Conservation (phyloP, 2,329 filamentous ascomycete genomes). For the Penicillium sp. region DNA sequence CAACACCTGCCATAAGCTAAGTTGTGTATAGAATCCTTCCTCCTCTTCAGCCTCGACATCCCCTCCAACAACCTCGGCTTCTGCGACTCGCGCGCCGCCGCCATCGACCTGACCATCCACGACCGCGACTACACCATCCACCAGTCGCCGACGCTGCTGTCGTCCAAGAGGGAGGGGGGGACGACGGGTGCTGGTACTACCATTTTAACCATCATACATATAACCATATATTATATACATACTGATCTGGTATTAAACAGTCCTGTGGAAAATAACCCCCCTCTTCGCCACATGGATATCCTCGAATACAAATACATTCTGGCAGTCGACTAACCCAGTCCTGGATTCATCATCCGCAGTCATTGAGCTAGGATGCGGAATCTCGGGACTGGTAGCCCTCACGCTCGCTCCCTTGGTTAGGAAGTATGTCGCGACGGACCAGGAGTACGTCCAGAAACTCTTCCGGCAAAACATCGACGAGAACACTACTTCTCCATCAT, state of each 20-base stretch:
- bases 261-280: constrained; percentile 89
- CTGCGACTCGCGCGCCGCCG: constrained; percentile 65
- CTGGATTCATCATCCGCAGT: constrained; percentile 56
- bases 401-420: constrained; percentile 58
- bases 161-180: constrained; percentile 67
- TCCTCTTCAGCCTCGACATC: constrained; percentile 74
- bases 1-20: too few relatives aligned
- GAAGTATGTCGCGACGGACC: constrained; percentile 78
- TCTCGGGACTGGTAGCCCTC: constrained; percentile 74
- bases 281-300: constrained; percentile 77
- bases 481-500: constrained; percentile 22
- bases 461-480: constrained; percentile 69
- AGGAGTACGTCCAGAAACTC: constrained; percentile 74
- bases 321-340: constrained; percentile 42
- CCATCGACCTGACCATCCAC: constrained; percentile 64
- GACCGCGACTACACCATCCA: constrained; percentile 69
- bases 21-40: constrained; percentile 93
- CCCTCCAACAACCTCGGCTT: constrained; percentile 80
- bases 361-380: constrained; percentile 84
- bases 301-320: constrained; percentile 54
- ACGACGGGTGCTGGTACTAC: constrained; percentile 70
- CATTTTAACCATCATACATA: constrained; percentile 7
- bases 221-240: neutral
- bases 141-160: constrained; percentile 79
- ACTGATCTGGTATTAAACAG: constrained; percentile 37